These are phyloP conservation scores for Fremontodendron californicum DNA, from an alignment of 345 rosid genomes.

Conservation along the genomic window DNA sequence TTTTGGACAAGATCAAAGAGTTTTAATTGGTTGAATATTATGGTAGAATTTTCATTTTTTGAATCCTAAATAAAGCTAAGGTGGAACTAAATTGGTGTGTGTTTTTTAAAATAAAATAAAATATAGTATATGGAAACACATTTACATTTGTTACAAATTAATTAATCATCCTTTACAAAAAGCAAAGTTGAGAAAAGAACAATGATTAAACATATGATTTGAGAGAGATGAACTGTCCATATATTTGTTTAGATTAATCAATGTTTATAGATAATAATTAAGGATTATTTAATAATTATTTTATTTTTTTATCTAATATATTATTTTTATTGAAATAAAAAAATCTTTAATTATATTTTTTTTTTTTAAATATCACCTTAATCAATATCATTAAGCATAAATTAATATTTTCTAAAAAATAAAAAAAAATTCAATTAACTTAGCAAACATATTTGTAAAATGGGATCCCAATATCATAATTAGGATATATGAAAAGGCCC, in stretches of 20 bases:
- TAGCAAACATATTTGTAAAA: background rate
- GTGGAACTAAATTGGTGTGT: background rate
- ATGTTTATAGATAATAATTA: too few relatives aligned
- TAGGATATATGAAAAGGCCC: background rate
- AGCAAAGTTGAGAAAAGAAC: background rate
- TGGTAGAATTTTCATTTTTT: background rate
- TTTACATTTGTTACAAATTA: background rate
- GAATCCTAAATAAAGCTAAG: background rate
- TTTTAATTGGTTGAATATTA: background rate
- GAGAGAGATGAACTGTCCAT: constrained; percentile 1
- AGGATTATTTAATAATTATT: too few relatives aligned
- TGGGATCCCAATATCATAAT: background rate
- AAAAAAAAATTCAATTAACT: background rate
- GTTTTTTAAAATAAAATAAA: background rate
- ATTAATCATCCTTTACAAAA: background rate
- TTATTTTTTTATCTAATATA: too few relatives aligned
- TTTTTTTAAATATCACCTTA: too few relatives aligned
- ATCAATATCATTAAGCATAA: too few relatives aligned
- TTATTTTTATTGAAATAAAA: too few relatives aligned
- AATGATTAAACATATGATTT: constrained; percentile 21
- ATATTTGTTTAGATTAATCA: background rate
- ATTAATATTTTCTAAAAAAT: too few relatives aligned
- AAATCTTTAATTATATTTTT: too few relatives aligned
- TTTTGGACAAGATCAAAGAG: background rate
- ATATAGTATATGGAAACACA: background rate